These are phyloP conservation scores for Cystoderma amianthinum DNA, from an alignment of 768 basidiomycete genomes.

Conservation along the genomic window DNA sequence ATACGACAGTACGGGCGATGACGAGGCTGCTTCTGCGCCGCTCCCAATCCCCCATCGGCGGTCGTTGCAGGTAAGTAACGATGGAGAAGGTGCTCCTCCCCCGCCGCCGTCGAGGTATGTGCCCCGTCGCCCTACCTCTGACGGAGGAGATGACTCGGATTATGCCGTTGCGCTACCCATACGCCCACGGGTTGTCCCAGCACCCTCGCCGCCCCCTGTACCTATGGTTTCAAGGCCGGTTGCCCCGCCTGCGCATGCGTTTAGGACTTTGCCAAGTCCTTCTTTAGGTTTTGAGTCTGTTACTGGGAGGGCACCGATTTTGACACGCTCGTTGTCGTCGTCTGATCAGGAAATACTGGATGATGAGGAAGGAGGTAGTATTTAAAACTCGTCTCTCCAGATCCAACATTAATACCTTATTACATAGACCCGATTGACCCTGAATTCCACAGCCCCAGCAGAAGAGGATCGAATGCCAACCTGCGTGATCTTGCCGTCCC, in stretches of 20 bases:
- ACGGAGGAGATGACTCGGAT: conserved; percentile 2
- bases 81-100: conserved; percentile 3
- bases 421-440: conserved; percentile 65
- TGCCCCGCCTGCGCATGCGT: conserved; percentile 4
- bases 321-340: conserved; percentile 16
- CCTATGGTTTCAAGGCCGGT: neutral
- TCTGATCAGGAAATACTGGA: conserved; percentile 40
- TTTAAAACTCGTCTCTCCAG: neutral
- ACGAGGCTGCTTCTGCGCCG: conserved; percentile 3
- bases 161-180: conserved; percentile 4
- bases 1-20: neutral
- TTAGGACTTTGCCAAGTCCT: conserved; percentile 5
- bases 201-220: neutral
- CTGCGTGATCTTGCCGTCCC: conserved; percentile 9
- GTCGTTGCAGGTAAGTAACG: conserved; percentile 6
- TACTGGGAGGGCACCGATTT: conserved; percentile 9
- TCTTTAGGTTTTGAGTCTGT: neutral
- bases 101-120: conserved; percentile 2
- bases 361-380: conserved; percentile 59
- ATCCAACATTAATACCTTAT: conserved; percentile 3
- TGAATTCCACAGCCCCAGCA: conserved; percentile 46
- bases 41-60: conserved; percentile 6
- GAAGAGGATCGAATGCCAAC: conserved; percentile 24
- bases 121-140: conserved; percentile 4
- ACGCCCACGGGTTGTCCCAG: neutral